Percentiles rank a stretch among this genome's conserved stretches.
Conservation (phyloP, 164 flowering plant genomes). For the Aristolochia californica region DNA sequence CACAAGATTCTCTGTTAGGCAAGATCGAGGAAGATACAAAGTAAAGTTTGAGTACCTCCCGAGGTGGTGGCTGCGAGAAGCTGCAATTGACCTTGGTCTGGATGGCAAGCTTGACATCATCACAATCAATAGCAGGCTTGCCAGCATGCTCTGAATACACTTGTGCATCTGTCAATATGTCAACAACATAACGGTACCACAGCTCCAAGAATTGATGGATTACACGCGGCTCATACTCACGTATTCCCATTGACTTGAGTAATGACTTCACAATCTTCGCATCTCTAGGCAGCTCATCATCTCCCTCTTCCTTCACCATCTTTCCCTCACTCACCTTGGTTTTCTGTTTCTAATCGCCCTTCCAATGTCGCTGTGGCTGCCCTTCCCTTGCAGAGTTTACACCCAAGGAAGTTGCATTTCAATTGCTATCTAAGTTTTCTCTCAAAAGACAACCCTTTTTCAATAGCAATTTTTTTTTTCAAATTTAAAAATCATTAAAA, state of each 20-base stretch:
- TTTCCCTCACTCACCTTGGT: background rate
- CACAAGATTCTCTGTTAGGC: too few species aligned
- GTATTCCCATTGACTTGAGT: constrained; percentile 83
- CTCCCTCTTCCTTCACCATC: constrained; percentile 16
- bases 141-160: constrained; percentile 91
- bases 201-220: constrained; percentile 85
- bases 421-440: too few species aligned
- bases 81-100: constrained; percentile 89
- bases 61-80: constrained; percentile 94
- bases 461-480: too few species aligned
- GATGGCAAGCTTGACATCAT: constrained; percentile 88
- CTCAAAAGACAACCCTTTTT: too few species aligned
- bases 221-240: constrained; percentile 81
- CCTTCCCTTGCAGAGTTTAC: too few species aligned
- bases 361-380: too few species aligned
- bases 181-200: constrained; percentile 85
- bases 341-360: background rate
- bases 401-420: too few species aligned
- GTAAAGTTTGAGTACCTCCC: constrained; percentile 45
- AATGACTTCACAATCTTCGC: constrained; percentile 82
- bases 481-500: too few species aligned
- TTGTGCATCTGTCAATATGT: constrained; percentile 80
- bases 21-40: too few species aligned
- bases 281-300: constrained; percentile 77
- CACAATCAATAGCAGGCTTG: constrained; percentile 68